Base-by-base conservation (phyloP, 352 stramenopile species). In the Phytophthora palmivora region DNA sequence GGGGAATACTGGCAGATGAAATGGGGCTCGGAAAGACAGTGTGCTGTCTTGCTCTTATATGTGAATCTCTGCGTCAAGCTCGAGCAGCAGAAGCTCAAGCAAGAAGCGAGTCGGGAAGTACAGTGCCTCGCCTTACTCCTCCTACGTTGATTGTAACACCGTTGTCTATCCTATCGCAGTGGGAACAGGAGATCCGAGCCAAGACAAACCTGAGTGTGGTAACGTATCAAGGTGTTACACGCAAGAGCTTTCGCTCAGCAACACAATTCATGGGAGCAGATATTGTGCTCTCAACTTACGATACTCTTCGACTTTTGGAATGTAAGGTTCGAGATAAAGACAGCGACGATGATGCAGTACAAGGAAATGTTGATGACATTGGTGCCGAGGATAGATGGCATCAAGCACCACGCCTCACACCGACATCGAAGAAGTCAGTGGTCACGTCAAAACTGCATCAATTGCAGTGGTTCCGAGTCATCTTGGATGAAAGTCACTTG, bases 21-120 rank as follows among this genome's bases (percentile, higher is more conserved):
- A 96, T 96, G 89, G 90, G 89, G 0, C 63, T 97, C 21, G 90
- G 90, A 12, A 97, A 96, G 61, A 98, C 96, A 0, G 78, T 98
- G 2, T 93, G 87, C 44, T 94, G 87, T 19, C 79, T 97, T 22
- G 84, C 83, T 12, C 66, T 95, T 18, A 87, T 94, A 34, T 89
- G 79, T 53, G 75, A 89, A 62, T 90, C 78, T 30, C 56, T 92
- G 6, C 70, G 78, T 41, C 70, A 73, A 34, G 70, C 68, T 21
- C 83, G 75, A 42, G 65, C 56, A 16, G 60, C 64, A 7, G 60
- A 78, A 33, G 70, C 72, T 19, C 37, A 67, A 48, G 41, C 41
- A 38, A 64, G 55, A 61, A 59, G 33, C 26, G 47, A 68, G 22
- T 55, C 45, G 22, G 69, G 62, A n/a, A 65, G 57, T 16, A 58